Evolutionary conservation across 1,139 yeast genomes (phyloP), one percentile per base, ranked within the genome.

Genomic region (Hyphopichia fennica): DNA sequence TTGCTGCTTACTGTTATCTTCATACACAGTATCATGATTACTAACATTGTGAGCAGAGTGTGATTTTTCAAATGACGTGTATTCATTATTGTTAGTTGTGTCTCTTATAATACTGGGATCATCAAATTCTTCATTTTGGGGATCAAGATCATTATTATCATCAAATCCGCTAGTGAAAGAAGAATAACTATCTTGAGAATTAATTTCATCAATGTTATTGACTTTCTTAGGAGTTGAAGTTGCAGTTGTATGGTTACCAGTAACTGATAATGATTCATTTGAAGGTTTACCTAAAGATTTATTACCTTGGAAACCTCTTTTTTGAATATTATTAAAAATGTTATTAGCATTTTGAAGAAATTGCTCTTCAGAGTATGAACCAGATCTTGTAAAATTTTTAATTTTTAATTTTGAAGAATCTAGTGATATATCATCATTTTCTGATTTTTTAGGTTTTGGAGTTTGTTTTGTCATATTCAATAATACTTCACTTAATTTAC

Each of bases 311-410:
- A 57, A 63, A 1, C 69, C 73, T 47, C 65, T 52, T 45, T 62
- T 65, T 44, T 70, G 73, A 29, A 73, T 58, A 46, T 72, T 66
- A 30, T 65, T 65, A 49, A 71, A 72, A 1, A 73, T 53, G 38
- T 65, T 60, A 41, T 73, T 62, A 8, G 77, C 78, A 51, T 72
- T 70, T 30, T 57, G 58, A 35, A 63, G 53, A 46, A 67, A 72
- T 40, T 66, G 67, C 40, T 65, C 63, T 43, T 69, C 72, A 14
- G 70, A 60, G 34, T 69, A 62, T 23, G 67, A 51, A 8, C 64
- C 67, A 2, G 59, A 54, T 39, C 59, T 60, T 13, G 69, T 65
- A 47, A 64, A 65, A 39, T 58, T 58, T 40, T 67, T 65, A 35
- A 68, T 64, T 40, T 62, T 67, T 42, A 63, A 45, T 37, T 58